Evolutionary conservation across 495 filamentous ascomycete species (phyloP), one percentile per base, ranked within the genome.

Genomic region (Penicillium cataractarum): DNA sequence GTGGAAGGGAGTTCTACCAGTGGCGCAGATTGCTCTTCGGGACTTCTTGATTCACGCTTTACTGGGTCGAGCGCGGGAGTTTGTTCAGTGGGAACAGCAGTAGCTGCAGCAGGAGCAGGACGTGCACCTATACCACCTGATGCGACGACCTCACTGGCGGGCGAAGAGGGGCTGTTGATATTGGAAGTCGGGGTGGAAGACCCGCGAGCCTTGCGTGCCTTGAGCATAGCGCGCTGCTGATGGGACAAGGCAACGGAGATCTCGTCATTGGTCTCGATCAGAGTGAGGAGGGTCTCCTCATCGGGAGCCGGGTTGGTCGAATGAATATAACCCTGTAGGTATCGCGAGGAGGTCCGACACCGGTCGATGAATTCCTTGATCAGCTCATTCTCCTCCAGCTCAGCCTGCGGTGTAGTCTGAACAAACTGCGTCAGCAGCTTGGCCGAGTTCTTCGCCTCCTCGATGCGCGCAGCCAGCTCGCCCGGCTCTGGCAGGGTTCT

Each of bases 201-300:
- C 2, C 71, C 72, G 12, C 67, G 61, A 13, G 68, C 63, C 46
- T 75, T 77, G 60, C 89, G 83, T 1, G 94, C 94, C 64, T 88
- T 82, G 17, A 97, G 82, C 61, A 97, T 78, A 17, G 92, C 89
- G 26, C 90, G 87, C 68, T 93, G 90, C 76, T 97, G 90, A 56
- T 90, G 87, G 57, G 85, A 92, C 8, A 92, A 76, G 0, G 93
- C 87, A 19, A 89, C 84, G 26, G 88, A 87, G 21, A 99, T 80
- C 69, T 92, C 88, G 68, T 98, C 96, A 70, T 96, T 97, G 39
- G 92, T 94, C 75, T 98, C 93, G 71, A 99, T 96, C 50, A 99
- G 77, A 21, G 88, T 93, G 62, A 92, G 85, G 74, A 99, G 86
- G 1, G 95, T 98, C 67, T 97, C 90, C 70, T 94, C 92, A 69